These are phyloP conservation scores for Mycena belliarum DNA, from an alignment of 768 basidiomycete species.

Conservation along the genomic window DNA sequence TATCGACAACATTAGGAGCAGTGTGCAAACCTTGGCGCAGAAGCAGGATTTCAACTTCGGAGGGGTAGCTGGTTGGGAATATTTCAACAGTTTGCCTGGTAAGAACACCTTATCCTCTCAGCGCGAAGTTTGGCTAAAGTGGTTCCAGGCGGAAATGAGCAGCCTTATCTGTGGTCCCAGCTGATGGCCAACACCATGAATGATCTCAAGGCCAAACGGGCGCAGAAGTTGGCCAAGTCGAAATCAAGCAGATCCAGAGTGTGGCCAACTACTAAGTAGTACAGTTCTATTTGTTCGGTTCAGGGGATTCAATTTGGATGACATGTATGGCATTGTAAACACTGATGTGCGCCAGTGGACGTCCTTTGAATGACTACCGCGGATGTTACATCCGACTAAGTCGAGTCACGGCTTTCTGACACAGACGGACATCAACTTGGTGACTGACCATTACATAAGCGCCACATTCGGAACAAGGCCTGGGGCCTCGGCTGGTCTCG, in stretches of 20 bases:
- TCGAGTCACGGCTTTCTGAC: too few relatives aligned
- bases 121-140: too few relatives aligned
- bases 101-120: too few relatives aligned
- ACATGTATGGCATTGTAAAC: too few relatives aligned
- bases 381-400: too few relatives aligned
- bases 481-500: too few relatives aligned
- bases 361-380: too few relatives aligned
- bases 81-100: slow-evolving; percentile 9
- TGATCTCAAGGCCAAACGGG: background rate
- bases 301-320: background rate
- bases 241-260: slow-evolving; percentile 3
- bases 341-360: too few relatives aligned
- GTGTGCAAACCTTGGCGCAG: background rate
- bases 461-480: too few relatives aligned
- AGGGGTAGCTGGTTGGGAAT: slow-evolving; percentile 20
- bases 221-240: background rate
- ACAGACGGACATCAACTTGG: too few relatives aligned
- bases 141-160: slow-evolving; percentile 6
- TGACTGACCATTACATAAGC: too few relatives aligned
- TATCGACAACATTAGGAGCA: slow-evolving; percentile 8
- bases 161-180: slow-evolving; percentile 17
- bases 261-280: background rate
- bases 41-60: slow-evolving; percentile 18
- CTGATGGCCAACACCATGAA: slow-evolving; percentile 9
- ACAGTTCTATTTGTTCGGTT: background rate